Percentiles rank a stretch among this genome's conserved stretches.
These are phyloP conservation scores for Plasmodium gonderi DNA, from an alignment of 169 alveolate species.

Conservation along the genomic window DNA sequence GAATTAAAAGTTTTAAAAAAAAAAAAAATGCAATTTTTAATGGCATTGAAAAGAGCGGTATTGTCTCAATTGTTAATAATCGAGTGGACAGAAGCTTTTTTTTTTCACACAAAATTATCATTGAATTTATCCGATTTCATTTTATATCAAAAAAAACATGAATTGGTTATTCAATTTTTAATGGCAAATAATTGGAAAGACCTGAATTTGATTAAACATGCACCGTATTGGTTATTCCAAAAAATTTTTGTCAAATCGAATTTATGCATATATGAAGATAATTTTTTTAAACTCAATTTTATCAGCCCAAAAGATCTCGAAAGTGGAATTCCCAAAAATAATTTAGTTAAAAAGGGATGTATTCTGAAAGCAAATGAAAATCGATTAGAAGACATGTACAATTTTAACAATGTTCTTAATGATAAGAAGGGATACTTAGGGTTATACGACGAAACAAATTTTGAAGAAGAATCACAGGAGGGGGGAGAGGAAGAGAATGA, in stretches of 20 bases:
- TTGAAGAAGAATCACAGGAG: background rate
- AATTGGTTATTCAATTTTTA: slow-evolving; percentile 30
- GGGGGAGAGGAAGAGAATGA: too few species aligned
- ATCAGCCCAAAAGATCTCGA: background rate
- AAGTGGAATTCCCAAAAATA: background rate
- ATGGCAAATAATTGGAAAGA: background rate
- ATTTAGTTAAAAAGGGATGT: background rate
- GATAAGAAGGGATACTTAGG: slow-evolving; percentile 13
- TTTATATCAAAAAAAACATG: slow-evolving; percentile 58
- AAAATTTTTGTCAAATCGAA: slow-evolving; percentile 29
- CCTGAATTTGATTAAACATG: slow-evolving; percentile 25
- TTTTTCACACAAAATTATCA: slow-evolving; percentile 53
- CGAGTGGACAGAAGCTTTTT: slow-evolving; percentile 90
- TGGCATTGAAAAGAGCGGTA: slow-evolving; percentile 88
- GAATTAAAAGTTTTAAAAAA: slow-evolving; percentile 83
- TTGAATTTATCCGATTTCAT: slow-evolving; percentile 47
- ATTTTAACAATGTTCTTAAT: slow-evolving; percentile 27
- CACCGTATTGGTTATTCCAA: slow-evolving; percentile 55
- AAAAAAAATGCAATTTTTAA: slow-evolving; percentile 83
- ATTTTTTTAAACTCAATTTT: slow-evolving; percentile 19
- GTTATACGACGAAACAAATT: slow-evolving; percentile 15
- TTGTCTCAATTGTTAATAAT: slow-evolving; percentile 86
- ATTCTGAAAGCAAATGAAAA: background rate
- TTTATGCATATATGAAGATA: slow-evolving; percentile 47
- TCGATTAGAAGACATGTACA: slow-evolving; percentile 8